Conservation (phyloP, 495 filamentous ascomycete genomes). For the Aspergillus ellipticus region DNA sequence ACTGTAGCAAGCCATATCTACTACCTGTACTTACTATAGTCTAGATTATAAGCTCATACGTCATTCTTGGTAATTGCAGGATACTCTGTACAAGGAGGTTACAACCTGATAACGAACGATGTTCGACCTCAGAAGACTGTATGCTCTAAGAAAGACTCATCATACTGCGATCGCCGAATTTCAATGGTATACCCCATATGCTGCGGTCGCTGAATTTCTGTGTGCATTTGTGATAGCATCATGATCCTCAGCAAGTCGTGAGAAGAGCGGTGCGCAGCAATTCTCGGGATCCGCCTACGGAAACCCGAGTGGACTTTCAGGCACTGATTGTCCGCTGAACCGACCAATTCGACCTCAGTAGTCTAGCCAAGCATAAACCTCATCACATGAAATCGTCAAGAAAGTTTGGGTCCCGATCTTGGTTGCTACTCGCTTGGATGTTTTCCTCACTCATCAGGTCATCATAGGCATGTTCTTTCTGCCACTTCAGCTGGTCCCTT, state of each 20-base stretch:
- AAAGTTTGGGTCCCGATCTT: conserved; percentile 48
- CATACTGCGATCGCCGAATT: too few species aligned
- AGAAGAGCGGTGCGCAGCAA: too few species aligned
- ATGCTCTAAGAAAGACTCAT: too few species aligned
- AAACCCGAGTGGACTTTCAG: too few species aligned
- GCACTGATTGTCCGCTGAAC: too few species aligned
- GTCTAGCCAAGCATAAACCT: background rate
- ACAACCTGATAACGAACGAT: too few species aligned
- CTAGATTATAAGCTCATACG: background rate
- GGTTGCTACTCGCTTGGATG: conserved; percentile 44
- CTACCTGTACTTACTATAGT: background rate
- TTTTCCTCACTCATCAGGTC: conserved; percentile 54
- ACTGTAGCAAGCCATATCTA: background rate
- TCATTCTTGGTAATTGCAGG: background rate
- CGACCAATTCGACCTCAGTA: background rate
- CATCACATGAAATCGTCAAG: conserved; percentile 55
- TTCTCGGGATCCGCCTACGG: too few species aligned
- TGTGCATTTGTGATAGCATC: too few species aligned
- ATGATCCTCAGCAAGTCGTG: too few species aligned
- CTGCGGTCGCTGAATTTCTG: background rate
- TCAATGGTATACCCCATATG: background rate
- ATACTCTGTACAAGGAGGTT: too few species aligned
- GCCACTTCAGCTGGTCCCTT: conserved; percentile 80
- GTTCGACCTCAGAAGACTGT: too few species aligned
- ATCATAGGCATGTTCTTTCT: conserved; percentile 94